Evolutionary conservation across 805 yeast genomes (phyloP).

Genomic region (Candida fluviatilis): DNA sequence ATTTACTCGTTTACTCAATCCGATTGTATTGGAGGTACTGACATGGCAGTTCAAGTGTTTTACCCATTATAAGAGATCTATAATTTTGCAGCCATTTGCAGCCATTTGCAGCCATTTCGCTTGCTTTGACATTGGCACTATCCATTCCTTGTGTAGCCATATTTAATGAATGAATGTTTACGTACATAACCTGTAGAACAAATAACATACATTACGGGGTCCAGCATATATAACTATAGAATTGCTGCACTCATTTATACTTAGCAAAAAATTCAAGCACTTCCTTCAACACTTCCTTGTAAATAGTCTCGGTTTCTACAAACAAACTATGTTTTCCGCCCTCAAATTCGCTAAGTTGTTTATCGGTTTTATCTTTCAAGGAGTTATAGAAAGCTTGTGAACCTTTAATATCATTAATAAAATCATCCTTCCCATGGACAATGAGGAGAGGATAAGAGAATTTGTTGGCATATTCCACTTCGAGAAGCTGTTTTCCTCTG

Average conservation of each 20-base stretch:
- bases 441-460: slow-evolving; percentile 42
- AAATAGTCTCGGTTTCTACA: slow-evolving; percentile 43
- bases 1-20: slow-evolving; percentile 18
- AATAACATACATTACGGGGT: too few relatives aligned
- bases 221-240: too few relatives aligned
- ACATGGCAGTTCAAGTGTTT: slow-evolving; percentile 9
- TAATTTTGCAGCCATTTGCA: too few relatives aligned
- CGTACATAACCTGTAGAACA: too few relatives aligned
- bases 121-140: too few relatives aligned
- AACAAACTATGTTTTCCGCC: slow-evolving; percentile 43
- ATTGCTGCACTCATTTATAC: background rate
- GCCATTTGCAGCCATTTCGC: too few relatives aligned
- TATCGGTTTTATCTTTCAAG: slow-evolving; percentile 30
- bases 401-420: slow-evolving; percentile 51
- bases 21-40: slow-evolving; percentile 23
- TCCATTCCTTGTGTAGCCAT: too few relatives aligned
- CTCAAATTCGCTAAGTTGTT: slow-evolving; percentile 20
- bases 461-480: slow-evolving; percentile 30
- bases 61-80: slow-evolving; percentile 2
- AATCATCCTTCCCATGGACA: slow-evolving; percentile 62
- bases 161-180: too few relatives aligned
- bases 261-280: slow-evolving; percentile 33
- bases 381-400: slow-evolving; percentile 38
- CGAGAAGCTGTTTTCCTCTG: slow-evolving; percentile 54
- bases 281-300: slow-evolving; percentile 28